These are phyloP conservation scores for Marasmius oreades DNA, from an alignment of 1,284 basidiomycete species.

Conservation along the genomic window DNA sequence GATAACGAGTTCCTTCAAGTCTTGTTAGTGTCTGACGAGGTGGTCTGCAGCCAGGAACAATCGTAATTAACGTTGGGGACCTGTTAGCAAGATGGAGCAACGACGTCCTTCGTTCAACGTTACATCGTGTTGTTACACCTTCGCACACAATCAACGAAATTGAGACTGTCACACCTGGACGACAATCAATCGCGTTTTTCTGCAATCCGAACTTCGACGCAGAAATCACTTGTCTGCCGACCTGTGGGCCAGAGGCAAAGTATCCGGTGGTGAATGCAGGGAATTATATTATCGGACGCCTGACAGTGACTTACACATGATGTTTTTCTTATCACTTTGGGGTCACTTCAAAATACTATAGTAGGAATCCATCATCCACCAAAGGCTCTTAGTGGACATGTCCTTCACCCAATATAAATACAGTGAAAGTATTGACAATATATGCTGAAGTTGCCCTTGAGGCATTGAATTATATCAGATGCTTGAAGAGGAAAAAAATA, in stretches of 20 bases:
- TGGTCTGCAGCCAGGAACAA: conserved; percentile 59
- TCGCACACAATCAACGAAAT: conserved; percentile 44
- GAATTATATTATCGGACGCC: conserved; percentile 72
- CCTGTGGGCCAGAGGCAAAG: conserved; percentile 56
- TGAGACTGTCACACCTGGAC: conserved; percentile 55
- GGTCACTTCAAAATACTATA: no score
- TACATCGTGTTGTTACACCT: conserved; percentile 81
- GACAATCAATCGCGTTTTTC: conserved; percentile 86
- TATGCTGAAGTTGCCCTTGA: no score
- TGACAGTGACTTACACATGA: conserved; percentile 52
- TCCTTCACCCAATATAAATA: no score
- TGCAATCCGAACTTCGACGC: conserved; percentile 79
- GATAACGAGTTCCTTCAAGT: conserved; percentile 2
- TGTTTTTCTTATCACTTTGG: neutral
- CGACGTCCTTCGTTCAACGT: conserved; percentile 72
- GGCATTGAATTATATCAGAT: no score
- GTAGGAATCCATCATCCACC: no score
- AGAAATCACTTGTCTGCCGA: conserved; percentile 70
- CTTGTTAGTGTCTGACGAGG: conserved; percentile 12
- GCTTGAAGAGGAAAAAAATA: no score
- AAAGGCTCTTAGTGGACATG: no score
- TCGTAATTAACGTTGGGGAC: conserved; percentile 84
- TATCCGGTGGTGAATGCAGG: conserved; percentile 70
- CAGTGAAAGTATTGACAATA: no score
- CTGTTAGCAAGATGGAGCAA: conserved; percentile 84